A percentile compares a stretch with the other conserved stretches of the same genome.
phyloP scores from a whole-genome alignment of 1,139 yeast genomes.

The Hyphopichia khmerensis region DNA sequence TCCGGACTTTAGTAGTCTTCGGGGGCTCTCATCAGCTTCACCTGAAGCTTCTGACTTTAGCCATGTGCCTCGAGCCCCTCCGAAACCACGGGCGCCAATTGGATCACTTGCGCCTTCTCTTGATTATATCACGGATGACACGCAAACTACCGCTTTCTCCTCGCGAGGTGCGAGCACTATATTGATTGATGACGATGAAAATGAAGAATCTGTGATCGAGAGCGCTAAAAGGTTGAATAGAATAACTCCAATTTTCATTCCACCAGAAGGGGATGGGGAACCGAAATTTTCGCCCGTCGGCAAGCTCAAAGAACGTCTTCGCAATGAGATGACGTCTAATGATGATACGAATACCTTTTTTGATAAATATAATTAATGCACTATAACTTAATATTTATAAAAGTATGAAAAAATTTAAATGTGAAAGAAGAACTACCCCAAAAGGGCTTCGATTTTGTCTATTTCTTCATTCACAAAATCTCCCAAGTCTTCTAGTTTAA shows the following conservation, averaged over 20 bases:
- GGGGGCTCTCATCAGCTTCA: conserved; percentile 15
- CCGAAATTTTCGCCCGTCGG: conserved; percentile 35
- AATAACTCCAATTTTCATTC: conserved; percentile 42
- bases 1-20: conserved; percentile 22
- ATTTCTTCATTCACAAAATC: conserved; percentile 17
- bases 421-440: neutral
- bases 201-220: conserved; percentile 23
- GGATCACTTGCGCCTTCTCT: neutral
- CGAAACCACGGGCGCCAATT: neutral
- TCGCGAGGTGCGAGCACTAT: conserved; percentile 5
- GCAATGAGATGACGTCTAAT: neutral
- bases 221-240: conserved; percentile 38
- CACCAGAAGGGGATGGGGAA: conserved; percentile 29
- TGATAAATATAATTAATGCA: neutral
- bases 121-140: neutral
- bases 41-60: conserved; percentile 34
- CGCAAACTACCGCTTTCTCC: conserved; percentile 4
- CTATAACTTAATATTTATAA: neutral
- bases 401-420: too few relatives aligned
- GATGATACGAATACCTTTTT: neutral
- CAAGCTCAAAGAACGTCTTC: conserved; percentile 24
- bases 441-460: conserved; percentile 11
- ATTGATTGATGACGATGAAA: conserved; percentile 8
- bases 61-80: neutral
- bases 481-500: conserved; percentile 10